Conservation (phyloP, 75 land plant species). For the Pseudotsuga menziesii region DNA sequence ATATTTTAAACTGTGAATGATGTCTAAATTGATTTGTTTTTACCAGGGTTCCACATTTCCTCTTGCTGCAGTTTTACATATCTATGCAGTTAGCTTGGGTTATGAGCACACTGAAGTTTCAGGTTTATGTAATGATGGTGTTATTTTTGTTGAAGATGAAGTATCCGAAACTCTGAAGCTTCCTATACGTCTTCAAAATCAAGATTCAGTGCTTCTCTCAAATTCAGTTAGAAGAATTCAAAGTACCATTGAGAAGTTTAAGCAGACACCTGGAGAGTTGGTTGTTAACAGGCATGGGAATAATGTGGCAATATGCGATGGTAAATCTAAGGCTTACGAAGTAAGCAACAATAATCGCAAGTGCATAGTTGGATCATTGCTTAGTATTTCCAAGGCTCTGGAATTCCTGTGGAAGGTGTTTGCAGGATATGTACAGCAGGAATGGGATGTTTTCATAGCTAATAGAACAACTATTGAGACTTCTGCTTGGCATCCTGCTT, state of each 20-base stretch:
- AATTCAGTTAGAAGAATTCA: neutral
- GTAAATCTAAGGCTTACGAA: neutral
- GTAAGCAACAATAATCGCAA: neutral
- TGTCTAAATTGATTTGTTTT: neutral
- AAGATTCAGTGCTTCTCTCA: neutral
- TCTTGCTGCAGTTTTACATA: constrained; percentile 7
- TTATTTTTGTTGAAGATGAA: neutral
- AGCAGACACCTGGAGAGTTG: neutral
- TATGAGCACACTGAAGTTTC: neutral
- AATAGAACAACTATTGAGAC: neutral
- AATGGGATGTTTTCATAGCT: constrained; percentile 8
- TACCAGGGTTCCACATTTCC: neutral
- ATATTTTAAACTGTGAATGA: neutral
- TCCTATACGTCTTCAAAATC: neutral
- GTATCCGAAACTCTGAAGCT: neutral
- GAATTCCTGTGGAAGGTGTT: constrained; percentile 4
- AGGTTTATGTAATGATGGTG: neutral
- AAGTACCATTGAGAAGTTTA: neutral
- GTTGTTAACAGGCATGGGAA: neutral
- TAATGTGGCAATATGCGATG: neutral
- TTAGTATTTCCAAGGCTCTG: constrained; percentile 6
- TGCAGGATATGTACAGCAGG: neutral
- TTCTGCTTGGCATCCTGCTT: neutral
- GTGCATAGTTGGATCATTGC: neutral
- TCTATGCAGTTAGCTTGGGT: neutral